phyloP scores from a whole-genome alignment of 176 grass and related monocot genomes.

The Elaeis guineensis region DNA sequence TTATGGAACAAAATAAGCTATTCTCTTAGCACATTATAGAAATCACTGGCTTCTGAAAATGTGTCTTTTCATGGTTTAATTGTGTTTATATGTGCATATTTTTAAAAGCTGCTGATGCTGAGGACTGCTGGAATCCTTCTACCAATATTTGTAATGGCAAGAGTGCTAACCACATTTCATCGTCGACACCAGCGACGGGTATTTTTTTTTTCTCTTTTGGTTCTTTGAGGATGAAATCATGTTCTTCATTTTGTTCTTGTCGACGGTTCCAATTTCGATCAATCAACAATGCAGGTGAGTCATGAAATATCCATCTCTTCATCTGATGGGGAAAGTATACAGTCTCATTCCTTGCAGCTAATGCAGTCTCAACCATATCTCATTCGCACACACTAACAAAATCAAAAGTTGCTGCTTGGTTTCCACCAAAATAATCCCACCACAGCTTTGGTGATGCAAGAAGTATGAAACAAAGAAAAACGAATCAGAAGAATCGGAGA shows the following conservation, averaged over 20 bases:
- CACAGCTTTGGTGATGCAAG: conserved; percentile 1
- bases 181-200: conserved; percentile 22
- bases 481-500: too few relatives aligned
- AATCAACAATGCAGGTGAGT: conserved; percentile 18
- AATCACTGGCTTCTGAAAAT: background rate
- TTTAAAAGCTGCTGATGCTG: conserved; percentile 40
- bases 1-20: background rate
- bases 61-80: background rate
- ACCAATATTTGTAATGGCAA: conserved; percentile 45
- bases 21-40: background rate
- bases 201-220: background rate
- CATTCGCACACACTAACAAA: conserved; percentile 16
- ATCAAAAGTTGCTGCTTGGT: background rate
- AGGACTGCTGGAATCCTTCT: conserved; percentile 46
- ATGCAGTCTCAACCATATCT: conserved; percentile 11
- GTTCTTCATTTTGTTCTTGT: too few relatives aligned
- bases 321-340: conserved; percentile 14
- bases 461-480: conserved; percentile 4
- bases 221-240: conserved; percentile 3
- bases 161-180: conserved; percentile 29
- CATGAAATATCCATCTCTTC: conserved; percentile 9
- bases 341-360: conserved; percentile 3
- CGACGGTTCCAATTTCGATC: too few relatives aligned
- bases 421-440: background rate
- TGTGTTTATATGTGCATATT: background rate